Percentiles rank a stretch among this genome's conserved stretches.
These are phyloP conservation scores for Rehmannia glutinosa DNA, from an alignment of 257 asterid genomes.

Conservation along the genomic window DNA sequence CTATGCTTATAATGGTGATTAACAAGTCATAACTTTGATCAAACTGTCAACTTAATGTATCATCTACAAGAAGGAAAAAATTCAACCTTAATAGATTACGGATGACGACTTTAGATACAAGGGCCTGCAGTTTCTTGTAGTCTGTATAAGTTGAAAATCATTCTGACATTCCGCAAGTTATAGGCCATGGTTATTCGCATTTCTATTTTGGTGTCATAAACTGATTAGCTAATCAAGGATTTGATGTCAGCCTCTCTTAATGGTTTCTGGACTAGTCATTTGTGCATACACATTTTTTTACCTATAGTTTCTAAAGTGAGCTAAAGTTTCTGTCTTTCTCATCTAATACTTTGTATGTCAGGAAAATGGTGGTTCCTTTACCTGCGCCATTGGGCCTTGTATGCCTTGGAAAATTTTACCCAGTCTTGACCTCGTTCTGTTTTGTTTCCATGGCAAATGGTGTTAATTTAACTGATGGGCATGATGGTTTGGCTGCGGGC, in stretches of 20 bases:
- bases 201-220: too few species aligned
- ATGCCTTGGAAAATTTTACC: constrained; percentile 58
- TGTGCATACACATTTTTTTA: not conserved
- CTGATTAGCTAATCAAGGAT: too few species aligned
- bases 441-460: constrained; percentile 83
- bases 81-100: not conserved
- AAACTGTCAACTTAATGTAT: constrained; percentile 9
- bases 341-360: constrained; percentile 29
- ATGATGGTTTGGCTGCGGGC: constrained; percentile 94
- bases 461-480: constrained; percentile 67
- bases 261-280: too few species aligned
- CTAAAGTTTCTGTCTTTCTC: not conserved
- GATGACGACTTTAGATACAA: not conserved
- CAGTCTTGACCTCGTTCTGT: constrained; percentile 55
- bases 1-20: constrained; percentile 32
- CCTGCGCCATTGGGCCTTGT: constrained; percentile 85
- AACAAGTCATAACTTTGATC: constrained; percentile 11
- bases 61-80: not conserved
- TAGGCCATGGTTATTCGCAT: too few species aligned
- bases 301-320: not conserved
- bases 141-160: too few species aligned
- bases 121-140: too few species aligned
- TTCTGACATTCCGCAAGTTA: too few species aligned
- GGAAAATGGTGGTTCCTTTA: constrained; percentile 89
- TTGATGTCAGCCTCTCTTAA: too few species aligned